Base-by-base conservation (phyloP, 176 grass and related monocot species). In the Puya raimondii region DNA sequence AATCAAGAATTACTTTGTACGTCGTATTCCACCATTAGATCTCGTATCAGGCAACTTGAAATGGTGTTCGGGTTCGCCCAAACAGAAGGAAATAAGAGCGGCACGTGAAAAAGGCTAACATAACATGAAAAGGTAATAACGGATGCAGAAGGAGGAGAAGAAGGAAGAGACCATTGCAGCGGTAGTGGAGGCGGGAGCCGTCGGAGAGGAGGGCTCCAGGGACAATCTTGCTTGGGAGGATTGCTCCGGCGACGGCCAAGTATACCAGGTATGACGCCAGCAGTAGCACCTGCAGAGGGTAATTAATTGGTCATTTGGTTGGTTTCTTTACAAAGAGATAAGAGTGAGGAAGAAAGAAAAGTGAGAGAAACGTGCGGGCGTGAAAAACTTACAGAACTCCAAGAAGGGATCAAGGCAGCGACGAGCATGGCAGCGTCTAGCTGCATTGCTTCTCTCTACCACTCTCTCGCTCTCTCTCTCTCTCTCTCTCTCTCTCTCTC, bases 151-250 rank as follows among this genome's bases (percentile, higher is more conserved):
- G 53, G 49, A 4, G 63, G 11, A 65, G 65, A 21, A 17, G 17
- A 56, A 7, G 42, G 42, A 27, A 12, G 18, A 8, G 49, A 92
- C 93, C 93, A 0, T 96, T 96, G 89, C 93, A 96, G 48, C 88
- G 88, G 81, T 96, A 96, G 71, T 81, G 70, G 65, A 92, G 93
- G 58, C 93, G 88, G 13, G 93, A 89, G 49, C 88, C 87, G 51
- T 96, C 93, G 5, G 84, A 78, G 23, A 96, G 86, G 26, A 89
- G 49, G 17, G 82, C 92, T 6, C 92, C 92, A 1, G 86, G 73
- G n/a, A 96, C 81, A 50, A 87, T 48, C 84, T 87, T 92, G 58
- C 92, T 86, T 1, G 92, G 84, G 67, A 96, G 92, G 13, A 92
- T 4, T 4, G 74, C 80, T 48, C 86, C 88, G 5, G 92, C 92